Percentiles rank a stretch among this genome's conserved stretches.
phyloP scores from a whole-genome alignment of 1,284 basidiomycete genomes.

The Naganishia sp. region DNA sequence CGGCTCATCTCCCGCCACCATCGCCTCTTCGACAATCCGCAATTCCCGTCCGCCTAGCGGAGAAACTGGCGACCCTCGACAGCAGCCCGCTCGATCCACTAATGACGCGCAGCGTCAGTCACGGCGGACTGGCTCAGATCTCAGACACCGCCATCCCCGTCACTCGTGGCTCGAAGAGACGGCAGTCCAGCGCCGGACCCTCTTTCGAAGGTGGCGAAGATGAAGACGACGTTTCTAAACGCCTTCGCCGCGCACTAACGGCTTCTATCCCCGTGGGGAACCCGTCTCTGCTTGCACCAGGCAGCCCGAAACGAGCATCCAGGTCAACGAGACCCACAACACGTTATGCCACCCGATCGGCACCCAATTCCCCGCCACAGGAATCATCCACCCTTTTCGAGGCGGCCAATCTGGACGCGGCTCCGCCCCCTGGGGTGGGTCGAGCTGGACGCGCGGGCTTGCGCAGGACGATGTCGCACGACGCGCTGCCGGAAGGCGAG shows the following conservation, averaged over 20 bases:
- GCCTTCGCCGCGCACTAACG: slow-evolving; percentile 10
- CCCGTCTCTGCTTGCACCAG: background rate
- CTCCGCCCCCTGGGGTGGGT: background rate
- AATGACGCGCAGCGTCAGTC: slow-evolving; percentile 18
- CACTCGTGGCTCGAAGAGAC: slow-evolving; percentile 8
- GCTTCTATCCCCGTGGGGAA: background rate
- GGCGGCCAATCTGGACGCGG: background rate
- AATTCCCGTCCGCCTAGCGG: slow-evolving; percentile 4
- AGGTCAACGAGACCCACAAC: slow-evolving; percentile 8
- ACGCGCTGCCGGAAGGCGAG: slow-evolving; percentile 3
- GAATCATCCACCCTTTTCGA: background rate
- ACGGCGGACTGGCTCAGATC: background rate
- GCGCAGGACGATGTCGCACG: slow-evolving; percentile 14
- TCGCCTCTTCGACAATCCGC: slow-evolving; percentile 22
- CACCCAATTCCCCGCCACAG: slow-evolving; percentile 20
- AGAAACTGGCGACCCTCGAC: background rate
- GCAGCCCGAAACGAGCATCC: background rate
- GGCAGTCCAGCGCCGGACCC: slow-evolving; percentile 14
- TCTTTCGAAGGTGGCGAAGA: slow-evolving; percentile 6
- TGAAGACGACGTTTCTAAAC: slow-evolving; percentile 14
- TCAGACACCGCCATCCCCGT: background rate
- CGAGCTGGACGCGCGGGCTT: background rate
- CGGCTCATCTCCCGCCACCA: slow-evolving; percentile 5
- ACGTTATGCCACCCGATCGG: slow-evolving; percentile 22
- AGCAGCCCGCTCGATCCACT: background rate